These are phyloP conservation scores for Tubosaeta sp. DNA, from an alignment of 768 basidiomycete genomes.

Conservation along the genomic window DNA sequence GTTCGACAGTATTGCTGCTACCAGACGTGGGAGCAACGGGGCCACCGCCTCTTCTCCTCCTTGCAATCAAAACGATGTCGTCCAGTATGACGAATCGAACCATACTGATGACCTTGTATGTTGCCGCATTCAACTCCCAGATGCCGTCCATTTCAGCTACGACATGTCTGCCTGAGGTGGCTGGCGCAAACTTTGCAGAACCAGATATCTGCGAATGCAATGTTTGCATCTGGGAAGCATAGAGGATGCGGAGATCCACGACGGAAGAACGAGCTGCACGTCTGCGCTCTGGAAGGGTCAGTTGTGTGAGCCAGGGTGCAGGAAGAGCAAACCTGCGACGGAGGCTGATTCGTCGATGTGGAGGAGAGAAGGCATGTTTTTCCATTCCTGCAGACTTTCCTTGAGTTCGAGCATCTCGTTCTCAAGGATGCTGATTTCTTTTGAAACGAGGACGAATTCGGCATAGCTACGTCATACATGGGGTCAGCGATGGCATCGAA, in stretches of 20 bases:
- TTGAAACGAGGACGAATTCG: constrained; percentile 94
- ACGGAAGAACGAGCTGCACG: constrained; percentile 81
- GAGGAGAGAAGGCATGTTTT: constrained; percentile 88
- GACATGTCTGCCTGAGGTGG: constrained; percentile 87
- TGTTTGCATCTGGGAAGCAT: constrained; percentile 90
- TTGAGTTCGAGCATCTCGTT: constrained; percentile 98
- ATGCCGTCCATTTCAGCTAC: constrained; percentile 82
- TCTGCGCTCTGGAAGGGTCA: constrained; percentile 41
- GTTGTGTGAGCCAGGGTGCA: constrained; percentile 16
- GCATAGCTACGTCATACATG: constrained; percentile 63
- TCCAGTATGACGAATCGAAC: constrained; percentile 90
- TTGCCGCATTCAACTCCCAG: constrained; percentile 84
- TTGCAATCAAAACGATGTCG: constrained; percentile 86
- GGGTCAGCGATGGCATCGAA: constrained; percentile 5
- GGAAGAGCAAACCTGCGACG: constrained; percentile 39
- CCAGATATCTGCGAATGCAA: constrained; percentile 90
- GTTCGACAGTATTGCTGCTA: constrained; percentile 54
- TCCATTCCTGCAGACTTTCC: constrained; percentile 91
- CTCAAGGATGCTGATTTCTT: constrained; percentile 94
- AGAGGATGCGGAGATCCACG: constrained; percentile 91
- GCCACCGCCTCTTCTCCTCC: constrained; percentile 61
- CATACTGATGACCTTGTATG: constrained; percentile 85
- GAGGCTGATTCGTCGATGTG: constrained; percentile 83
- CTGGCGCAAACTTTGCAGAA: constrained; percentile 90
- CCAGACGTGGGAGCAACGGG: constrained; percentile 57